Base-by-base conservation (phyloP, 352 stramenopile species). In the Globisporangium ultimum region DNA sequence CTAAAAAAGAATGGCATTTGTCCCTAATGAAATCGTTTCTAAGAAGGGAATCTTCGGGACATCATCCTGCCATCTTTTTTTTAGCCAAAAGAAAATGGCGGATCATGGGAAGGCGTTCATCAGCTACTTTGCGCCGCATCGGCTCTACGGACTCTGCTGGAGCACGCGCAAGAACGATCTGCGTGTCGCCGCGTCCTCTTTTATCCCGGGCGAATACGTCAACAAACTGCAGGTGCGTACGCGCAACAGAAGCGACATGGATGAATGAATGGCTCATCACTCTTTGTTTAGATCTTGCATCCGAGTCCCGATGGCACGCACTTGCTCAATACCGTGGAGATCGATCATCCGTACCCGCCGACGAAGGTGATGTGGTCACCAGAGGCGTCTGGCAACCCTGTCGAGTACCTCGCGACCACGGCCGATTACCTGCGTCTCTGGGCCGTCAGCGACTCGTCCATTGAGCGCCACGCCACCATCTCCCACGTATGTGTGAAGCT, bases 311-410 rank as follows among this genome's bases (percentile, higher is more conserved):
- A 81, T 50, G 64, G 80, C n/a, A 85, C 67, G 18, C 65, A 81
- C 28, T 59, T 93, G 3, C 64, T 87, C 10, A 87, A 74, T 21
- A 70, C 78, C 12, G 70, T 88, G 11, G 78, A 89, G 61, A 88
- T 91, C 47, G 87, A 93, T 45, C 87, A 96, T 38, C 83, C 87
- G 55, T 96, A 96, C 59, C 87, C 87, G 8, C 81, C 87, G 17
- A 94, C 87, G 36, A 93, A 93, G 55, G 85, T 96, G 36, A 90
- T 94, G 79, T 96, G 87, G 87, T 91, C 83, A 24, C 84, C 87
- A 7, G 67, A 71, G 21, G 74, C 71, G 18, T 67, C 87, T 15
- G 60, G 53, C 14, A 76, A 74, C 22, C 60, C 69, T n/a, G 61
- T 80, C 51, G 80, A 93, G 55, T 76, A 89, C 34, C 70, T 96